Percentiles rank a stretch among this genome's conserved stretches.
Evolutionary conservation across 371 early-diverging fungal genomes (phyloP).

Genomic region (Batkoa obscura): DNA sequence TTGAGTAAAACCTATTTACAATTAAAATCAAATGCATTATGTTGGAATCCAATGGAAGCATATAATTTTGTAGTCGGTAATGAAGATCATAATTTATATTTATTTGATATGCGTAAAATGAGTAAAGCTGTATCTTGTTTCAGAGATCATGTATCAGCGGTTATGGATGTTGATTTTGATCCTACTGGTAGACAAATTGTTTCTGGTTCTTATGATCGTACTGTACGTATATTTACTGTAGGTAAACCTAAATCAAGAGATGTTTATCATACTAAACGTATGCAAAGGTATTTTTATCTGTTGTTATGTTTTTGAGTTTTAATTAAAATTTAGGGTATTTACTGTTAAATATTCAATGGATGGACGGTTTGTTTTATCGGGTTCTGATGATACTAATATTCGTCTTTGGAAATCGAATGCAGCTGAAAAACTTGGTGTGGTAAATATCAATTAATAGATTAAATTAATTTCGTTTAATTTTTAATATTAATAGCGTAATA

Average conservation of each 20-base stretch:
- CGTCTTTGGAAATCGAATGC: slow-evolving; percentile 96
- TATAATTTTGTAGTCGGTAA: slow-evolving; percentile 86
- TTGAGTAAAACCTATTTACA: slow-evolving; percentile 55
- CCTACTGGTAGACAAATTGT: slow-evolving; percentile 96
- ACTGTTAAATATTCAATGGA: slow-evolving; percentile 89
- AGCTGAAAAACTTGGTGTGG: slow-evolving; percentile 59
- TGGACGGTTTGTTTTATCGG: slow-evolving; percentile 87
- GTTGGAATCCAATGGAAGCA: slow-evolving; percentile 98
- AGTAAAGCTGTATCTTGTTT: slow-evolving; percentile 58
- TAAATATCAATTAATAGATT: slow-evolving; percentile 8
- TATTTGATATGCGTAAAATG: slow-evolving; percentile 92
- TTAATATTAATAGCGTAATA: slow-evolving; percentile 17
- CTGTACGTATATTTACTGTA: slow-evolving; percentile 76
- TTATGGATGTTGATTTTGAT: slow-evolving; percentile 91
- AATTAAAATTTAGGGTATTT: slow-evolving; percentile 34
- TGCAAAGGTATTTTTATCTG: slow-evolving; percentile 43
- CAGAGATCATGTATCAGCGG: slow-evolving; percentile 94
- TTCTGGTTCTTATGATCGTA: slow-evolving; percentile 89
- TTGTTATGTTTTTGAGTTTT: neutral
- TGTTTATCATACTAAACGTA: slow-evolving; percentile 97
- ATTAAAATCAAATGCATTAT: slow-evolving; percentile 76
- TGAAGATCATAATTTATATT: slow-evolving; percentile 93
- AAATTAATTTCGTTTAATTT: neutral
- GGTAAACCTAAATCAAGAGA: slow-evolving; percentile 74
- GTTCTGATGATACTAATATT: slow-evolving; percentile 95